phyloP scores from a whole-genome alignment of 331 rosid genomes.

The Malus hybrid region DNA sequence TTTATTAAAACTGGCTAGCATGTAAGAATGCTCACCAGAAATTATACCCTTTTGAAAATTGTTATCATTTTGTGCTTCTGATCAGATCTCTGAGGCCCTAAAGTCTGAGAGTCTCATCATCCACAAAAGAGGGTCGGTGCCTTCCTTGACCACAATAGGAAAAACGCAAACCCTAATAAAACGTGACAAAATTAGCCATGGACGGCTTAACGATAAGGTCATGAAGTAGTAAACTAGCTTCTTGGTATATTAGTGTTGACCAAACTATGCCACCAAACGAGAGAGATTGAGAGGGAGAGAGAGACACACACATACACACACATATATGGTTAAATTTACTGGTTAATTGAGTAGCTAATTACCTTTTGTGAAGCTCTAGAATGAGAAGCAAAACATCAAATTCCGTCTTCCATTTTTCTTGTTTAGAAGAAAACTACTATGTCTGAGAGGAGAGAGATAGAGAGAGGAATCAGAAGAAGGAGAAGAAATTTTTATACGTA shows the following conservation, averaged over 20 bases:
- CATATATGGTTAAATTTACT: no score
- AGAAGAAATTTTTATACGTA: constrained; percentile 25
- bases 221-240: background rate
- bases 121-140: background rate
- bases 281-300: background rate
- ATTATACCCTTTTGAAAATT: background rate
- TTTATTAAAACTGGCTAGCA: background rate
- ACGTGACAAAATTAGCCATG: background rate
- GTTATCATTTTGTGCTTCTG: background rate
- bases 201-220: background rate
- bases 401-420: constrained; percentile 1
- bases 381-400: background rate
- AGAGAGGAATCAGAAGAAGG: background rate
- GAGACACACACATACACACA: background rate
- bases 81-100: background rate
- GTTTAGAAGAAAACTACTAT: background rate
- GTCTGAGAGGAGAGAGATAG: constrained; percentile 1
- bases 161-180: background rate
- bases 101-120: background rate
- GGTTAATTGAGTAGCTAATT: background rate
- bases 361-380: background rate
- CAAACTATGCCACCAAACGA: background rate
- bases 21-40: background rate
- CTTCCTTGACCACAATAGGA: background rate
- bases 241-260: background rate